Evolutionary conservation across 202 grass and related monocot species (phyloP), one percentile per base, ranked within the genome.

Genomic region (Bolboschoenoplectus hybrid): DNA sequence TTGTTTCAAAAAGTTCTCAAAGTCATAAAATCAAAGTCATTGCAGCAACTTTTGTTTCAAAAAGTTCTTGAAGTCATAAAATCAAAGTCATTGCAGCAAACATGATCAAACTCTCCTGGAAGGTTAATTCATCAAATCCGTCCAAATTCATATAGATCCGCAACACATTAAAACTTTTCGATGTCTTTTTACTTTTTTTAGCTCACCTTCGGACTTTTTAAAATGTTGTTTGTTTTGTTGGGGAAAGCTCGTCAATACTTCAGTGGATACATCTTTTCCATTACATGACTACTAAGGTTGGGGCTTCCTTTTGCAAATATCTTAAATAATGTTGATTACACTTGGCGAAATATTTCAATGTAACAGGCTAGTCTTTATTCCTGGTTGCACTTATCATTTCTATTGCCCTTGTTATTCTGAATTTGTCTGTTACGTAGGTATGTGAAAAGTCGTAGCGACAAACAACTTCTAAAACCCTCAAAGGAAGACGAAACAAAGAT

Each of bases 391-490:
- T 9, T 55, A 52, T 77, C 50, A 56, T 77, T 58, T 53, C 6
- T 61, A 10, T 10, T 20, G 49, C 38, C 32, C 73, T 36, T 11
- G 16, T 19, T 61, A 16, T 60, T 80, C 7, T 61, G 36, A 80
- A 74, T 57, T 67, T 43, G 67, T 69, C 82, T 62, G 60, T 90
- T 81, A 80, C 16, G 16, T 76, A 98, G 93, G 87, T 98, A 95
- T 51, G 96, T 95, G 19, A 98, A 91, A 91, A 95, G 91, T 82
- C 90, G 91, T 58, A 95, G 89, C 55, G 96, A 98, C 85, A 98
- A 94, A 85, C 93, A 98, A 85, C 86, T 95, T 63, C 49, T 57
- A 36, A 77, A 87, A 74, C 90, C 88, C 78, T 67, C 57, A 80
- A 87, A 70, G 85, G 91, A 69, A 67, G 66, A 43, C 11, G 90